phyloP scores from a whole-genome alignment of 495 filamentous ascomycete species.

The Cercophora sp. region DNA sequence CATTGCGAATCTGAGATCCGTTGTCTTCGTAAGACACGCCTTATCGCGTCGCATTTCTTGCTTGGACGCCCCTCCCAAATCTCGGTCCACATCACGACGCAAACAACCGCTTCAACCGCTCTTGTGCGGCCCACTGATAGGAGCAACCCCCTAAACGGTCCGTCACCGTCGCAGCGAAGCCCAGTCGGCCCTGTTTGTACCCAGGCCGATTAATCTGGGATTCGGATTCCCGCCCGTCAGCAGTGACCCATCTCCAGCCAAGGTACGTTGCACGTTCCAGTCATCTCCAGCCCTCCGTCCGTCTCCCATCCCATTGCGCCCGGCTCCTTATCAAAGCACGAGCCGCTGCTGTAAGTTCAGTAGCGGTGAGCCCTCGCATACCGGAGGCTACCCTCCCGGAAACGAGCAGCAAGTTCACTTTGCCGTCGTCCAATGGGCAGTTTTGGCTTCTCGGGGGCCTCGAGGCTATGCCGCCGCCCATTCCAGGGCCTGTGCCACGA shows the following conservation, averaged over 20 bases:
- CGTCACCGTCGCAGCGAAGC: not conserved
- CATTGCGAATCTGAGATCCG: conserved; percentile 5
- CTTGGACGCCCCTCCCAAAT: not conserved
- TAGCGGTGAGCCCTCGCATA: conserved; percentile 14
- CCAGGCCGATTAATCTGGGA: conserved; percentile 4
- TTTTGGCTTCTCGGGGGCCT: conserved; percentile 7
- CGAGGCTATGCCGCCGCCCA: conserved; percentile 17
- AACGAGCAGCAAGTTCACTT: conserved; percentile 16
- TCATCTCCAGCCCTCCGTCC: not conserved
- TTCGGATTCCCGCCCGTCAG: conserved; percentile 1
- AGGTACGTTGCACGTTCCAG: conserved; percentile 6
- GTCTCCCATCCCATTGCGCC: conserved; percentile 5
- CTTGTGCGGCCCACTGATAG: not conserved
- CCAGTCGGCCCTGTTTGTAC: not conserved
- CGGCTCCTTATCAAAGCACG: conserved; percentile 3
- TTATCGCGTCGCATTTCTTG: conserved; percentile 21
- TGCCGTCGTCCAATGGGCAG: conserved; percentile 17
- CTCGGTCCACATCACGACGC: not conserved
- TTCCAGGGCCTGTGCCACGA: conserved; percentile 25
- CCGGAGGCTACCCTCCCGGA: conserved; percentile 23
- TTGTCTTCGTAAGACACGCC: conserved; percentile 13
- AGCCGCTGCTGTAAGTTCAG: conserved; percentile 13
- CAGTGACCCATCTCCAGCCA: not conserved
- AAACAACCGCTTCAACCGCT: not conserved
- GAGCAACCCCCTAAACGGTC: not conserved